Evolutionary conservation across 2,329 filamentous ascomycete species (phyloP), one percentile per base, ranked within the genome.

Genomic region (Paraphaeosphaeria sporulosa): DNA sequence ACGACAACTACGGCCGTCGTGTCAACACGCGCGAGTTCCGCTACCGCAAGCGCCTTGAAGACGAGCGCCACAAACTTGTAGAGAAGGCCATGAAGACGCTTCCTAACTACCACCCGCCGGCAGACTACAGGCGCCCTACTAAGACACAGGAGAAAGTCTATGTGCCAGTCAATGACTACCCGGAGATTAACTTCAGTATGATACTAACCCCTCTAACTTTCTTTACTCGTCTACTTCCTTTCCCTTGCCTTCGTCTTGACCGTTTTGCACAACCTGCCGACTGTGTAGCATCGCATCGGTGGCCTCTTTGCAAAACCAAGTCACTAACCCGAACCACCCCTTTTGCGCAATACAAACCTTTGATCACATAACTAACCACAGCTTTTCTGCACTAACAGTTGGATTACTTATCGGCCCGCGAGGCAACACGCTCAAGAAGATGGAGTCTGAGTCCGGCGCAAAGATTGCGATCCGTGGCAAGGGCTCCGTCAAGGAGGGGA

Each of bases 131-230:
- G 80, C 92, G 95, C 75, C 95, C 95, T 64, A 98, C 94, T 80
- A 99, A 99, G 91, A 99, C 95, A 78, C 95, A 99, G 83, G 95
- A 99, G 87, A 99, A 99, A 87, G 96, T 99, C 91, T 99, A 99
- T 80, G 95, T 99, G 81, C 95, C 95, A 80, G 95, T 99, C 85
- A 99, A 99, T 88, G 95, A 99, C 83, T 99, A 99, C 81, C 95
- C 95, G 86, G 95, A 99, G 83, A 98, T 99, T 90, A 99, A 99
- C 90, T 99, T 99, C 93, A 99, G 95, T 99, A 97, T 94, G 94
- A 94, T 95, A 94, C 90, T 94, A 97, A 97, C 97, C 93, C 93
- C 93, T 93, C 89, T 75, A 75, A 75, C 74, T 78, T 79, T 78
- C 79, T 75, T 72, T 73, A 50, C 68, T 64, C 68, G 63, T 61